Conservation (phyloP, 2,329 filamentous ascomycete genomes). For the Fusarium caatingaense region DNA sequence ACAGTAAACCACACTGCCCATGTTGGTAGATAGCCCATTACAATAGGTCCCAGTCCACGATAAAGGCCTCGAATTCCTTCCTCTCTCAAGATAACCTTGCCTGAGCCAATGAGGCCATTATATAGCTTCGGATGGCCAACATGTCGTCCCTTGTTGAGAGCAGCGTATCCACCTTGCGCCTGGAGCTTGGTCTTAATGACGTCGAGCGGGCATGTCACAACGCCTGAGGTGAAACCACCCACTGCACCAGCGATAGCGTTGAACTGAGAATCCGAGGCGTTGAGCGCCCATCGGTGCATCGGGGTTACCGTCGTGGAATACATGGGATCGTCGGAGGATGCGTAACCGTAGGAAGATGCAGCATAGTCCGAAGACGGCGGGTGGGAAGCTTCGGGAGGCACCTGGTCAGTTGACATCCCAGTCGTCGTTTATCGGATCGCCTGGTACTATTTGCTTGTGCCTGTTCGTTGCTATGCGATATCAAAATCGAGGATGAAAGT, state of each 20-base stretch:
- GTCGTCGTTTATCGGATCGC: conserved; percentile 21
- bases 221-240: conserved; percentile 90
- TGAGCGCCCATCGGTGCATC: conserved; percentile 67
- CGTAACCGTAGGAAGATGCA: conserved; percentile 51
- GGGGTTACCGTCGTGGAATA: conserved; percentile 52
- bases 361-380: conserved; percentile 53
- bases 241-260: conserved; percentile 88
- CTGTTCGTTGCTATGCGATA: conserved; percentile 21
- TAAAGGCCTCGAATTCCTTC: conserved; percentile 94
- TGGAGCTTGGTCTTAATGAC: conserved; percentile 99
- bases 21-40: conserved; percentile 94
- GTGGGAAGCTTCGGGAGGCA: conserved; percentile 49
- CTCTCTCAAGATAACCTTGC: conserved; percentile 83
- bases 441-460: conserved; percentile 11
- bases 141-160: conserved; percentile 60
- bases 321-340: conserved; percentile 51
- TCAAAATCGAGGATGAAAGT: conserved; percentile 2
- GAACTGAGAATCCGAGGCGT: conserved; percentile 72
- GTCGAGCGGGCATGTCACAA: conserved; percentile 96
- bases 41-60: conserved; percentile 90
- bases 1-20: conserved; percentile 99
- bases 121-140: conserved; percentile 73
- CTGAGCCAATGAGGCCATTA: conserved; percentile 87
- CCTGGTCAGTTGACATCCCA: conserved; percentile 62
- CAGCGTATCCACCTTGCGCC: conserved; percentile 86